Percentiles rank a stretch among this genome's conserved stretches.
Conservation (phyloP, 2,329 filamentous ascomycete species). For the Phialocephala sp. region DNA sequence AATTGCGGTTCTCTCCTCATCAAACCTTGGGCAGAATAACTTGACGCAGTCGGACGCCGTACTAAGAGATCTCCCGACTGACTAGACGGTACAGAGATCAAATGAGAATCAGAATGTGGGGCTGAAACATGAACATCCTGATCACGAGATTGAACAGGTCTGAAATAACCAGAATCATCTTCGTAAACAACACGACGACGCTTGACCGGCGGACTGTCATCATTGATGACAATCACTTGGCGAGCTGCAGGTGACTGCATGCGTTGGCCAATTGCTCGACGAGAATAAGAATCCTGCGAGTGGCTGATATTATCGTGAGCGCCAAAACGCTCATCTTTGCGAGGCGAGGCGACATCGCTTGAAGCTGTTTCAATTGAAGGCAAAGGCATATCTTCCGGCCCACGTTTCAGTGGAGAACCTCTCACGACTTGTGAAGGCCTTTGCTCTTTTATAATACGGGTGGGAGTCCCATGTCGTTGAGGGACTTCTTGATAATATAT, state of each 20-base stretch:
- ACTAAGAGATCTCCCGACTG: constrained; percentile 29
- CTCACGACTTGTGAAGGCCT: constrained; percentile 40
- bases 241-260: constrained; percentile 34
- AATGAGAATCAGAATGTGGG: constrained; percentile 37
- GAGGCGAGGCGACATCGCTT: constrained; percentile 35
- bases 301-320: constrained; percentile 26
- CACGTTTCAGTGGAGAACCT: constrained; percentile 35
- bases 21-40: constrained; percentile 39
- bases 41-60: constrained; percentile 25
- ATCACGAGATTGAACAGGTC: constrained; percentile 36
- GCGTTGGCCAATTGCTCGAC: constrained; percentile 30
- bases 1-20: constrained; percentile 28
- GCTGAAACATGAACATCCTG: constrained; percentile 28
- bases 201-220: constrained; percentile 40
- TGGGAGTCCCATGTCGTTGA: constrained; percentile 27
- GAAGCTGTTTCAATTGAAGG: constrained; percentile 42
- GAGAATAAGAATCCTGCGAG: constrained; percentile 30
- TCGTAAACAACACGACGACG: constrained; percentile 40
- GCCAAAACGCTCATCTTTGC: constrained; percentile 31
- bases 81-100: constrained; percentile 32
- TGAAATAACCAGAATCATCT: constrained; percentile 37
- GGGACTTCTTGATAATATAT: constrained; percentile 32
- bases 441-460: constrained; percentile 27
- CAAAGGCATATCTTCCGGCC: constrained; percentile 42
- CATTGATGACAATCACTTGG: constrained; percentile 41